Evolutionary conservation across 208 protist species (phyloP).

Genomic region (Acanthamoeba castellanii): DNA sequence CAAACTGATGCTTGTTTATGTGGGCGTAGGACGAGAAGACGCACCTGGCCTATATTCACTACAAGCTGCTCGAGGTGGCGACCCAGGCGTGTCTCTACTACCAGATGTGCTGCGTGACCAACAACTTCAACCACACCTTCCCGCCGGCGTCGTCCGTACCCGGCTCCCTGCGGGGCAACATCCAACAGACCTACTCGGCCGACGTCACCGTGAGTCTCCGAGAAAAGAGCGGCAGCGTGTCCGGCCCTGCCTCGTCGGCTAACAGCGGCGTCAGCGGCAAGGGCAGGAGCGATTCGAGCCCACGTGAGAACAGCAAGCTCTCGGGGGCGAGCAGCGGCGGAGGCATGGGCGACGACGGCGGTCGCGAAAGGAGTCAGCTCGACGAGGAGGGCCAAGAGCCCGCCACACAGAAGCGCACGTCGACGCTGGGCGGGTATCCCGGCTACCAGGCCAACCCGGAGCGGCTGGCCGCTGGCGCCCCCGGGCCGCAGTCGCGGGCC

Average conservation of each 20-base stretch:
- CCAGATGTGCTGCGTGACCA: conserved; percentile 60
- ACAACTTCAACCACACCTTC: neutral
- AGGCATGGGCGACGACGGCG: neutral
- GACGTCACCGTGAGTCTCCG: neutral
- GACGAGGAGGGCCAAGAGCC: neutral
- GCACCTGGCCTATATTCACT: conserved; percentile 71
- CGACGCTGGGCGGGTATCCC: conserved; percentile 4
- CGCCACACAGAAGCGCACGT: neutral
- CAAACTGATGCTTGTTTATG: too few species aligned
- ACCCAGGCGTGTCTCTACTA: conserved; percentile 72
- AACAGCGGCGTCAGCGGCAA: neutral
- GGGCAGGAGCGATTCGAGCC: neutral
- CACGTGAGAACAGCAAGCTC: neutral
- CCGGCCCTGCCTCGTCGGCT: too few species aligned
- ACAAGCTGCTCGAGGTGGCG: conserved; percentile 50
- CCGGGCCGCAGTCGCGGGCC: too few species aligned
- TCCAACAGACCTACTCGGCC: neutral
- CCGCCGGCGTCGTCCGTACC: neutral
- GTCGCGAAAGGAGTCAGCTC: neutral
- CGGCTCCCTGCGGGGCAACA: neutral
- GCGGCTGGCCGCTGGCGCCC: too few species aligned
- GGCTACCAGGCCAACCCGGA: neutral
- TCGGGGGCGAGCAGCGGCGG: neutral
- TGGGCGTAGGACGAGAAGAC: conserved; percentile 73
- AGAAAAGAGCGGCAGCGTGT: neutral